Conservation (phyloP, 306 rosid genomes). For the Quercus agrifolia region DNA sequence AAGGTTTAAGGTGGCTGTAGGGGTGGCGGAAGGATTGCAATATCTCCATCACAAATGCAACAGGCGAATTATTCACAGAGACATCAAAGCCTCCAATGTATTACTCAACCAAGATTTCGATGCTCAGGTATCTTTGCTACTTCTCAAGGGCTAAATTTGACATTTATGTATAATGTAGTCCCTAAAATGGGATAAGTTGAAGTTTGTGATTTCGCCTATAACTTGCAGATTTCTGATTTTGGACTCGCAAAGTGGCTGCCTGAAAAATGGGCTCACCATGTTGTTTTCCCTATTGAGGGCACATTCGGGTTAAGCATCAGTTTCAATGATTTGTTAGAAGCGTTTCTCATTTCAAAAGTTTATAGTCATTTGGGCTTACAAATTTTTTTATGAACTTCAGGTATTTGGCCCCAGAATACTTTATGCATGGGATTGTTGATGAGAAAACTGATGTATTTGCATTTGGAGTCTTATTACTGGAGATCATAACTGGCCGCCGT, state of each 20-base stretch:
- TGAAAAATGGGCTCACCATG: slow-evolving; percentile 85
- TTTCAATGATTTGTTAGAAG: slow-evolving; percentile 5
- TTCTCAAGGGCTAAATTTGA: background rate
- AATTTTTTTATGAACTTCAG: slow-evolving; percentile 37
- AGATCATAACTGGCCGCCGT: slow-evolving; percentile 90
- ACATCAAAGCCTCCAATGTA: slow-evolving; percentile 93
- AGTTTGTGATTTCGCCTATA: background rate
- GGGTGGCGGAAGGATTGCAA: slow-evolving; percentile 74
- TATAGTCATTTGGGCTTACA: background rate
- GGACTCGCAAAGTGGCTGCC: slow-evolving; percentile 99
- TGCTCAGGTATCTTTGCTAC: slow-evolving; percentile 57
- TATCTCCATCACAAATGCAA: slow-evolving; percentile 88
- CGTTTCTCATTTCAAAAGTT: background rate
- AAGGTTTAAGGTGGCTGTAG: slow-evolving; percentile 77
- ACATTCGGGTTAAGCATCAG: slow-evolving; percentile 78
- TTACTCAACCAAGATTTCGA: slow-evolving; percentile 60
- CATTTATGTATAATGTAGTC: background rate
- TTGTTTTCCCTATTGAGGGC: slow-evolving; percentile 95
- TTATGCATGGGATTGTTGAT: slow-evolving; percentile 92
- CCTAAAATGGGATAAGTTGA: background rate
- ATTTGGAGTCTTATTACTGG: slow-evolving; percentile 80
- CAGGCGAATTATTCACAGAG: slow-evolving; percentile 87
- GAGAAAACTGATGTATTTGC: slow-evolving; percentile 95
- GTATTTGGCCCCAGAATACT: slow-evolving; percentile 92
- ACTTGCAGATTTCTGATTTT: slow-evolving; percentile 83